Evolutionary conservation across 495 filamentous ascomycete species (phyloP), one percentile per base, ranked within the genome.

Genomic region (Cudoniella acicularis): DNA sequence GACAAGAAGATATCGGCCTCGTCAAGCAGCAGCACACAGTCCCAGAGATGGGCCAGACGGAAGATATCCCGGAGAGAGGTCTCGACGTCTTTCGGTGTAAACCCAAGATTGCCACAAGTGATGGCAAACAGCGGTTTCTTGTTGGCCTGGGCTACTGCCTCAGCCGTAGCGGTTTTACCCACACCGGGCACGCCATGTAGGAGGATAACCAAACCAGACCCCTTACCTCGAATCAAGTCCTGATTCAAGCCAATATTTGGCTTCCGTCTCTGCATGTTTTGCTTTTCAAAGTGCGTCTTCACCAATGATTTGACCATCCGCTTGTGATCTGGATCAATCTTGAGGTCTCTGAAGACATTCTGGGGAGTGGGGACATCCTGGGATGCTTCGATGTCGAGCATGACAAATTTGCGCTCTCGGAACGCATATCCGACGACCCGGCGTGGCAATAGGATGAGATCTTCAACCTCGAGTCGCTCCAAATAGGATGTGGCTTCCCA

Each of bases 1-100:
- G 70, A 58, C n/a, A n/a, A n/a, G n/a, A 84, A 87, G 1, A 84
- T 72, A 52, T 84, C 82, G 0, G 76, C 79, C 65, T 85, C 80
- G 56, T 84, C 82, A 0, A 85, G 65, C 0, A 86, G 69, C 1
- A 84, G 64, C 0, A 86, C 73, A 36, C 72, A 77, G 3, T 69
- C 70, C 80, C 81, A 83, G 46, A 56, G 66, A 52, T 68, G 60
- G 3, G 74, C 79, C 0, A 79, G 60, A 2, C 62, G 52, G 25
- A 81, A 75, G n/a, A n/a, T n/a, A n/a, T n/a, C n/a, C n/a, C n/a
- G n/a, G n/a, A 84, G 70, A 10, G 74, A 68, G 9, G 57, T 57
- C 57, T 81, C 79, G 0, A 80, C 73, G 0, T 70, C 69, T 2
- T 63, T 55, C 0, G 76, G 49, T 2, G 64, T 61, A 0, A 59